Conservation (phyloP, 2,329 filamentous ascomycete genomes). For the Mycocentrospora acerina region DNA sequence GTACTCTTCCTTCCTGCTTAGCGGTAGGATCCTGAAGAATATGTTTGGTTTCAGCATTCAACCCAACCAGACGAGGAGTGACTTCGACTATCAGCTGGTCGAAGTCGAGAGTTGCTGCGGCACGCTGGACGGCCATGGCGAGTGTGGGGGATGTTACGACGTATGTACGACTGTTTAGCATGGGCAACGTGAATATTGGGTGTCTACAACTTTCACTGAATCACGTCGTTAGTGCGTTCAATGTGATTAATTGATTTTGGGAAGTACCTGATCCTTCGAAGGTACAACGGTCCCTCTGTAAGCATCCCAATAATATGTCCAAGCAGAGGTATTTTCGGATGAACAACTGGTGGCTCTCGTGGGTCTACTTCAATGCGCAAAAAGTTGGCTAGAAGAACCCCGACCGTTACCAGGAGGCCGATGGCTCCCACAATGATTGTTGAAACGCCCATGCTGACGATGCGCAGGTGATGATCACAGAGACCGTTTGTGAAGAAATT, state of each 20-base stretch:
- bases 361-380: slow-evolving; percentile 23
- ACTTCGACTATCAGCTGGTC: slow-evolving; percentile 46
- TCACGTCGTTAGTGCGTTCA: not conserved
- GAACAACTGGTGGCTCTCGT: slow-evolving; percentile 48
- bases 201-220: slow-evolving; percentile 17
- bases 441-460: not conserved
- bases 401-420: slow-evolving; percentile 9
- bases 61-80: slow-evolving; percentile 42
- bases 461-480: too few species aligned
- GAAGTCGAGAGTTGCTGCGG: slow-evolving; percentile 46
- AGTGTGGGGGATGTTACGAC: slow-evolving; percentile 46
- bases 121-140: slow-evolving; percentile 43
- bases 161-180: slow-evolving; percentile 50
- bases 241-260: not conserved
- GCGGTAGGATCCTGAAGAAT: slow-evolving; percentile 28
- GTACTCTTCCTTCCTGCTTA: slow-evolving; percentile 31
- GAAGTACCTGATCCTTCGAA: slow-evolving; percentile 43
- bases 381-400: slow-evolving; percentile 7
- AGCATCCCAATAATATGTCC: slow-evolving; percentile 52
- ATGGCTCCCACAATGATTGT: slow-evolving; percentile 2
- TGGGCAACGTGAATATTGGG: slow-evolving; percentile 49
- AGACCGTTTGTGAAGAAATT: too few species aligned
- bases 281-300: slow-evolving; percentile 36
- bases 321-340: slow-evolving; percentile 46
- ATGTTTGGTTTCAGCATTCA: slow-evolving; percentile 30